phyloP scores from a whole-genome alignment of 202 grass and related monocot species.

The Brachypodium distachyon region DNA sequence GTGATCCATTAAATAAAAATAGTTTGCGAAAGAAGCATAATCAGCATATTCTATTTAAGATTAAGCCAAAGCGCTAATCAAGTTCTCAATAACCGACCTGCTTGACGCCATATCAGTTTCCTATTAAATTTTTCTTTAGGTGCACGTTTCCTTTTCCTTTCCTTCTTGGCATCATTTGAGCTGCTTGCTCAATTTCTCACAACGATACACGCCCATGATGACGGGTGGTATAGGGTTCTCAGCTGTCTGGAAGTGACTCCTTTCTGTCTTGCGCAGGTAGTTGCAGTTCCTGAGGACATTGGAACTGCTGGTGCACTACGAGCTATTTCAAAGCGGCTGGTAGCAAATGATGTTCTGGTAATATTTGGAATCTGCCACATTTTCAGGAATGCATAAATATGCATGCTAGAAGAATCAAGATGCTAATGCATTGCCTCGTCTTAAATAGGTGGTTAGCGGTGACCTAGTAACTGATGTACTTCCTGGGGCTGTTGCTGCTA shows the following conservation, averaged over 20 bases:
- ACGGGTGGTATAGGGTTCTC: background rate
- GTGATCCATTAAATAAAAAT: background rate
- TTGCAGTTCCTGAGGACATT: constrained; percentile 67
- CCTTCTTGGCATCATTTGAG: background rate
- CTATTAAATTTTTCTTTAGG: background rate
- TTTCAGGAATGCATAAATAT: background rate
- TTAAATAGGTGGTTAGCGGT: constrained; percentile 70
- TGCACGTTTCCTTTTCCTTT: background rate
- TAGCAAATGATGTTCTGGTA: constrained; percentile 90
- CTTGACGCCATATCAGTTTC: background rate
- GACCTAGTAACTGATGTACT: constrained; percentile 90
- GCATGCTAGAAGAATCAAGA: background rate
- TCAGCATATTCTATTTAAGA: background rate
- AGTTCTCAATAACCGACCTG: background rate
- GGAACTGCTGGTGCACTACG: constrained; percentile 84
- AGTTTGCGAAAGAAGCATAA: background rate
- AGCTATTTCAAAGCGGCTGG: constrained; percentile 60
- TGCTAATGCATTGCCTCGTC: constrained; percentile 7
- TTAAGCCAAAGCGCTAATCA: background rate
- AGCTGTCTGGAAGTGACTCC: constrained; percentile 7
- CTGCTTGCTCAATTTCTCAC: background rate
- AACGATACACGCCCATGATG: background rate
- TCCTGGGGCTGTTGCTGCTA: constrained; percentile 82
- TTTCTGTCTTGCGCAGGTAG: constrained; percentile 46
- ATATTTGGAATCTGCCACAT: constrained; percentile 3